Base-by-base conservation (phyloP, 192 early-diverging fungal genomes). In the Mortierella hygrophila region DNA sequence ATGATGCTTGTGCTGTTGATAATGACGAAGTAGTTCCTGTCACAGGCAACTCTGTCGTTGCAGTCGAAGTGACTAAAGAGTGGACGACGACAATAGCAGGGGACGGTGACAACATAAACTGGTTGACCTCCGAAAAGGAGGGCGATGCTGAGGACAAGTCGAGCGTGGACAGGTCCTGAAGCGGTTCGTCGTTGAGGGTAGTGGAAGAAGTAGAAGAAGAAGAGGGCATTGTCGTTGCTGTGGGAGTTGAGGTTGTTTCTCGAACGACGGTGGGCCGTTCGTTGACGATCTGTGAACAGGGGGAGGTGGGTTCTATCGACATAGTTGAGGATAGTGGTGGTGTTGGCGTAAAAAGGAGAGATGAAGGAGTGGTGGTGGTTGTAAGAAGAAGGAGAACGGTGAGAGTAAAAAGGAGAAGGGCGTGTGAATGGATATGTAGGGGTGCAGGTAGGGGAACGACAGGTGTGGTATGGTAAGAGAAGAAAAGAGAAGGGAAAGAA, bases 81-180 rank as follows among this genome's bases (percentile, higher is more conserved):
- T 52, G 49, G 49, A 16, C 20, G 49, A 52, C 49, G 49, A 52
- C 49, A 21, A 16, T 1, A 40, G 37, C 8, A 41, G 69, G 32
- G 4, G 68, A 40, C 37, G 35, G 29, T 10, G n/a, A 38, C 35
- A 13, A 11, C 32, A 0, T 32, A 42, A 42, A 70, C 20, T 70
- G 71, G 42, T 46, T 72, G 29, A 4, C 40, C 26, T 41, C 41
- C 6, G 71, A 72, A 29, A 49, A 29, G 26, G 46, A 29, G 21
- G 71, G 41, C 15, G 71, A 72, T 0, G 71, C 11, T 49, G 71
- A 72, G 55, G 55, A 65, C 60, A 65, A 32, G 60, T 65, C 60
- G 60, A 65, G 60, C 29, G 29, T 32, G 11, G 60, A 65, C 60
- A 65, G 60, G 60, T 65, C 29, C 26, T 65, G 29, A 65, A 65